A percentile compares a stretch with the other conserved stretches of the same genome.
phyloP scores from a whole-genome alignment of 2,329 filamentous ascomycete genomes.

The Botryosphaeria agaves region DNA sequence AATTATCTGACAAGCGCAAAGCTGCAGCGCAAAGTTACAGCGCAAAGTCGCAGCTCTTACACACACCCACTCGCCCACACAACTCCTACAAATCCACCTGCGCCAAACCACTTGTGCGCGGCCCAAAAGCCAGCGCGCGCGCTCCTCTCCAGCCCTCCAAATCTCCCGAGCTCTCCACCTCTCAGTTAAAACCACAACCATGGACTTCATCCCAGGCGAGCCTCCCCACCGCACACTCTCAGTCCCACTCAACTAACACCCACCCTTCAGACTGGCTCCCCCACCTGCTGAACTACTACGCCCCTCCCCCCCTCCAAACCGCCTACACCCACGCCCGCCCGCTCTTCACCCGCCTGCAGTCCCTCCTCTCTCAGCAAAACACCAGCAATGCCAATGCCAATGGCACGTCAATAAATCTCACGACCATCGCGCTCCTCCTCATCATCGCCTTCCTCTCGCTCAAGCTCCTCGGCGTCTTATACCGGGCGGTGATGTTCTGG shows the following conservation, averaged over 20 bases:
- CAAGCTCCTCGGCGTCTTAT: constrained; percentile 50
- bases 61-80: no score
- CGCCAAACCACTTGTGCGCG: no score
- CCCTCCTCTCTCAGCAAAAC: constrained; percentile 12
- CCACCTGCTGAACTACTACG: constrained; percentile 2
- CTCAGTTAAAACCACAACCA: no score
- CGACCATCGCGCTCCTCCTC: constrained; percentile 38
- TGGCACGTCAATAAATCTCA: constrained; percentile 27
- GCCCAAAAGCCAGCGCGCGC: no score
- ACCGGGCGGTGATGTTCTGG: constrained; percentile 61
- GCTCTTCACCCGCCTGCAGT: constrained; percentile 10
- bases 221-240: background rate
- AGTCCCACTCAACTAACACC: background rate
- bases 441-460: constrained; percentile 45
- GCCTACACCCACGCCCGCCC: constrained; percentile 7
- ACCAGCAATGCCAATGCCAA: no score
- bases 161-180: no score
- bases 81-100: no score
- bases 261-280: constrained; percentile 4
- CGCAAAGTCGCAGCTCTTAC: no score
- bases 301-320: constrained; percentile 6
- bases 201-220: no score
- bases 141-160: no score
- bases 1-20: no score
- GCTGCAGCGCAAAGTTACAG: no score